Evolutionary conservation across 805 yeast genomes (phyloP).

Genomic region (Wickerhamomyces tratensis): DNA sequence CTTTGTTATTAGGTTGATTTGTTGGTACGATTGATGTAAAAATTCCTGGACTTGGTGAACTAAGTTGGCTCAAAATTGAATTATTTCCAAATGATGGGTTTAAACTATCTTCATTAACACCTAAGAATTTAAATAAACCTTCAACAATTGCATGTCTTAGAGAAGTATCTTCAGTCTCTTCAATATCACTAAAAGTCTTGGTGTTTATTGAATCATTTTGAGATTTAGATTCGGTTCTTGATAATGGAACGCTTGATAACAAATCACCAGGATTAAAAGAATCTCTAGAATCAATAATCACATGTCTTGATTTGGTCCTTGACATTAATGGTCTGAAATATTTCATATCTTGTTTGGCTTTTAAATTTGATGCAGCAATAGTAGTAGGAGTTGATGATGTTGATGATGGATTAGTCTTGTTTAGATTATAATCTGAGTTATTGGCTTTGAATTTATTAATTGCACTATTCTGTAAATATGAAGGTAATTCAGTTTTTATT

Average conservation of each 20-base stretch:
- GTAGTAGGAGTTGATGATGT: slow-evolving; percentile 2
- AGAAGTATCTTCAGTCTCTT: slow-evolving; percentile 63
- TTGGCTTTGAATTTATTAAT: slow-evolving; percentile 29
- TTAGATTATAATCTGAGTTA: slow-evolving; percentile 3
- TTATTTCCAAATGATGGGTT: slow-evolving; percentile 9
- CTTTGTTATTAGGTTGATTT: slow-evolving; percentile 1
- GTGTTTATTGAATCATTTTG: slow-evolving; percentile 19
- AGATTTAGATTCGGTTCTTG: slow-evolving; percentile 24
- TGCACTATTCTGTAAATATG: slow-evolving; percentile 50
- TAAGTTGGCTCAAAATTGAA: slow-evolving; percentile 9
- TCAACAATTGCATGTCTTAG: slow-evolving; percentile 59
- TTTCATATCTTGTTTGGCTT: neutral
- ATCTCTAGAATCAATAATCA: slow-evolving; percentile 43
- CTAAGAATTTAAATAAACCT: slow-evolving; percentile 58
- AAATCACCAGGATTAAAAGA: slow-evolving; percentile 77
- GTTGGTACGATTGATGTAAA: slow-evolving; percentile 6
- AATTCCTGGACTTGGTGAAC: slow-evolving; percentile 12
- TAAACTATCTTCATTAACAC: slow-evolving; percentile 38
- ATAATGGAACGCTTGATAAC: slow-evolving; percentile 68
- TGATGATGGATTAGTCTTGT: slow-evolving; percentile 2
- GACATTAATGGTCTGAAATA: slow-evolving; percentile 4
- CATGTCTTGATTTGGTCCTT: slow-evolving; percentile 30
- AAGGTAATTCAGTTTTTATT: slow-evolving; percentile 44
- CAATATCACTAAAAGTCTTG: slow-evolving; percentile 44
- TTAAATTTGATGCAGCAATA: too few relatives aligned